phyloP scores from a whole-genome alignment of 2,329 filamentous ascomycete species.

The Cryphonectria nitschkei region DNA sequence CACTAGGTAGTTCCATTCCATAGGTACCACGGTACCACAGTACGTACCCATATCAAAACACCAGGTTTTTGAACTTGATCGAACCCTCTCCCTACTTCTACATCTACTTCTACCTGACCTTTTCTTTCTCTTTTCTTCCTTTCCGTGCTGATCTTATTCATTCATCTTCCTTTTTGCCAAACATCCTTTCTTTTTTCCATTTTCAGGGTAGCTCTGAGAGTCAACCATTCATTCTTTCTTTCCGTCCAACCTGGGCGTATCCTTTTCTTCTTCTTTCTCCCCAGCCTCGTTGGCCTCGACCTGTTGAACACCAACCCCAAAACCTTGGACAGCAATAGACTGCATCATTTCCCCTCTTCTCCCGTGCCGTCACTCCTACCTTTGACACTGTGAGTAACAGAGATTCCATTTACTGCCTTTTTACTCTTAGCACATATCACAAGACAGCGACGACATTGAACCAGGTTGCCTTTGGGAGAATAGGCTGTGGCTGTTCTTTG shows the following conservation, averaged over 20 bases:
- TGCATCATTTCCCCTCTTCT: not conserved
- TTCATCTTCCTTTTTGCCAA: not conserved
- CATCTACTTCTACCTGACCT: slow-evolving; percentile 4
- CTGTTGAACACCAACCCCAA: not conserved
- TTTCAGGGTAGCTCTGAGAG: slow-evolving; percentile 16
- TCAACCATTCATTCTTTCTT: slow-evolving; percentile 18
- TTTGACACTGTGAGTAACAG: slow-evolving; percentile 5
- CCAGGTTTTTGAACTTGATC: not conserved
- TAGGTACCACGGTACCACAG: not conserved
- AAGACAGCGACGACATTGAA: not conserved
- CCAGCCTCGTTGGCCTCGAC: slow-evolving; percentile 11
- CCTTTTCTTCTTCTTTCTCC: not conserved
- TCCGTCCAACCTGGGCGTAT: not conserved
- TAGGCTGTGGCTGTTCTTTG: not conserved
- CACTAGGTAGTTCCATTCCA: not conserved
- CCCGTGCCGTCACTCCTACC: not conserved
- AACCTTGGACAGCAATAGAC: not conserved
- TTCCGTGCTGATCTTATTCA: not conserved
- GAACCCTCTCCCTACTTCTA: not conserved
- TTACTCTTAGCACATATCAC: not conserved
- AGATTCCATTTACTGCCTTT: not conserved
- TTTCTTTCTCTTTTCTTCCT: not conserved
- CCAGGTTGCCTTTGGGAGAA: not conserved
- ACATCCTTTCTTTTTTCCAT: slow-evolving; percentile 15
- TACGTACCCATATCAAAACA: slow-evolving; percentile 8